Base-by-base conservation (phyloP, 139 green algal species). In the Coelastrella sp. region DNA sequence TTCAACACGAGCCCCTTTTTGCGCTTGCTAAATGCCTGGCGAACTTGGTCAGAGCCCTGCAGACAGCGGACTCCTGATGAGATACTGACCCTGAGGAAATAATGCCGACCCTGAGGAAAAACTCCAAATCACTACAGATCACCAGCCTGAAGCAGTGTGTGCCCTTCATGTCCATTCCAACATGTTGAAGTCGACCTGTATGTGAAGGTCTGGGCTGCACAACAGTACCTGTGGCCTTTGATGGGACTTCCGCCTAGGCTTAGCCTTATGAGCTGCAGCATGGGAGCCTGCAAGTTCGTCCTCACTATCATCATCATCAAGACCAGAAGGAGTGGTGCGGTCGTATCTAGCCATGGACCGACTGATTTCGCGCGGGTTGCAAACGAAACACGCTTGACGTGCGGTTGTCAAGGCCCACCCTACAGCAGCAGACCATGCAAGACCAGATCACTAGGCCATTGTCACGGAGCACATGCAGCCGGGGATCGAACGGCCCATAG, bases 11-110 rank as follows among this genome's bases (percentile, higher is more conserved):
- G 80, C 7, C 94, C 94, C 20, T 93, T 91, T 83, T 96, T 96
- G 64, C 94, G 94, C 89, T 96, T 96, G 17, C 89, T 93, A 80
- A 96, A 96, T 3, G 93, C 92, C 80, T 96, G 94, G 4, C 94
- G 89, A 23, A 95, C 94, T 74, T 95, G 92, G 64, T 95, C 93
- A 6, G 94, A 93, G 20, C 94, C 93, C 94, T 96, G 94, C 60
- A 73, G 22, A 16, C 64, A 76, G 8, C 11, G 61, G 61, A 71
- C 61, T 19, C 61, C 11, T 71, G 8, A 71, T 71, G 61, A 71
- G 61, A 19, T 71, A 71, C 11, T 13, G 8, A 13, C 11, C 10
- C 61, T 71, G 61, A 47, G 32, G 32, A 47, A 47, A 47, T 13
- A 71, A 19, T 71, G 61, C 8, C 8, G 2, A 19, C 61, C 61